phyloP scores from a whole-genome alignment of 208 protist species.

The Trypanosoma platydactyli region DNA sequence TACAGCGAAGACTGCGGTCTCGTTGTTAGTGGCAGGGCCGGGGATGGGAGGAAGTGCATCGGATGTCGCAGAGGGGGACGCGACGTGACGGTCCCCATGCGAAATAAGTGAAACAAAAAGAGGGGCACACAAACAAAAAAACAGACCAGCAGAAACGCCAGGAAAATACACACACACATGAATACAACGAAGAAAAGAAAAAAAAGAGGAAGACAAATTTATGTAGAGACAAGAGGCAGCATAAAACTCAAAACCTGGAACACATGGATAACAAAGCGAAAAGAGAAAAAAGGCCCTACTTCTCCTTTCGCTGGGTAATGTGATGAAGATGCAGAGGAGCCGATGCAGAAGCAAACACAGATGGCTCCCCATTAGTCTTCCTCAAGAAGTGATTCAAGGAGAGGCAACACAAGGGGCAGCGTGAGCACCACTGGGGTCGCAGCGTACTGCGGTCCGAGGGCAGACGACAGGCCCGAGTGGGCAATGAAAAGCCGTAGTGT shows the following conservation, averaged over 20 bases:
- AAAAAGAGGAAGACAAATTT: neutral
- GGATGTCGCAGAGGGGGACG: too few relatives aligned
- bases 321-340: neutral
- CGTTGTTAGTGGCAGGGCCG: too few relatives aligned
- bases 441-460: conserved; percentile 37
- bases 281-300: conserved; percentile 19
- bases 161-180: neutral
- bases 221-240: neutral
- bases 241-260: too few relatives aligned
- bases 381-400: conserved; percentile 38
- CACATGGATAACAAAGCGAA: neutral
- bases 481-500: conserved; percentile 35
- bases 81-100: too few relatives aligned
- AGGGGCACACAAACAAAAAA: neutral
- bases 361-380: conserved; percentile 17
- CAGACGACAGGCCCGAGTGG: conserved; percentile 31
- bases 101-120: neutral
- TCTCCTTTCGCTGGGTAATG: too few relatives aligned
- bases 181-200: neutral
- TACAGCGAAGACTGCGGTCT: too few relatives aligned
- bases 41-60: too few relatives aligned
- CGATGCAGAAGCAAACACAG: too few relatives aligned
- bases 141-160: neutral
- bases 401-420: conserved; percentile 36
- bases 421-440: conserved; percentile 37